Conservation (phyloP, 2,329 filamentous ascomycete genomes). For the Epichloe typhina region DNA sequence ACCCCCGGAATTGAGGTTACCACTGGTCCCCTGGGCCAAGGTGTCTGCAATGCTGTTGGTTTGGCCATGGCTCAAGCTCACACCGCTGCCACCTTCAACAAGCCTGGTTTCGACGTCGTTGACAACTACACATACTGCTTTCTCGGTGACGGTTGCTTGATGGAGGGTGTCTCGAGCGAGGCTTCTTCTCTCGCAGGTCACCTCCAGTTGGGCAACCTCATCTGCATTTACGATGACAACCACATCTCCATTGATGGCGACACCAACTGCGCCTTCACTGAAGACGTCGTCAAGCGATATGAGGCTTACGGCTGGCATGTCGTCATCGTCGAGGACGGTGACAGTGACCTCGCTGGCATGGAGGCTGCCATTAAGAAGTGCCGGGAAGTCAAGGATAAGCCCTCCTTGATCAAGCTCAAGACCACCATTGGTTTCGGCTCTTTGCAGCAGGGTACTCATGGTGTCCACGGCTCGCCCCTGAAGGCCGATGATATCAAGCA, state of each 20-base stretch:
- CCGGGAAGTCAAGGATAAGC: conserved; percentile 88
- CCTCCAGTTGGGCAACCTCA: conserved; percentile 94
- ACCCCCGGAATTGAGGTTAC: conserved; percentile 94
- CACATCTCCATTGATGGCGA: conserved; percentile 92
- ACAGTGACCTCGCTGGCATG: conserved; percentile 76
- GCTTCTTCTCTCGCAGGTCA: conserved; percentile 87
- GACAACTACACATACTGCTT: conserved; percentile 97
- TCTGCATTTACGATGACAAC: conserved; percentile 97
- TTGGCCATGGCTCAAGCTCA: conserved; percentile 94
- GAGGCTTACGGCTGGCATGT: conserved; percentile 96
- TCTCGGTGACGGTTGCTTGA: conserved; percentile 95
- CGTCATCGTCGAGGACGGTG: conserved; percentile 71
- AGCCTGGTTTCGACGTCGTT: conserved; percentile 78
- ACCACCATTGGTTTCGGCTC: conserved; percentile 98
- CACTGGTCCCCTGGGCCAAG: conserved; percentile 93
- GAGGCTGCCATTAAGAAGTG: conserved; percentile 78
- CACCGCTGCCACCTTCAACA: conserved; percentile 87
- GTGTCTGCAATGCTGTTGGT: conserved; percentile 94
- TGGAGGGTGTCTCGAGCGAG: conserved; percentile 95
- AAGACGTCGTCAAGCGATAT: conserved; percentile 90
- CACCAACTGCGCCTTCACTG: conserved; percentile 92
- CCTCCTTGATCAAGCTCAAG: conserved; percentile 87
- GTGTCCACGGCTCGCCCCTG: conserved; percentile 90
- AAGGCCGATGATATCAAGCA: conserved; percentile 90
- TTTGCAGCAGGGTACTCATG: conserved; percentile 80